Conservation (phyloP, 495 filamentous ascomycete species). For the Penicillium coprophilum region DNA sequence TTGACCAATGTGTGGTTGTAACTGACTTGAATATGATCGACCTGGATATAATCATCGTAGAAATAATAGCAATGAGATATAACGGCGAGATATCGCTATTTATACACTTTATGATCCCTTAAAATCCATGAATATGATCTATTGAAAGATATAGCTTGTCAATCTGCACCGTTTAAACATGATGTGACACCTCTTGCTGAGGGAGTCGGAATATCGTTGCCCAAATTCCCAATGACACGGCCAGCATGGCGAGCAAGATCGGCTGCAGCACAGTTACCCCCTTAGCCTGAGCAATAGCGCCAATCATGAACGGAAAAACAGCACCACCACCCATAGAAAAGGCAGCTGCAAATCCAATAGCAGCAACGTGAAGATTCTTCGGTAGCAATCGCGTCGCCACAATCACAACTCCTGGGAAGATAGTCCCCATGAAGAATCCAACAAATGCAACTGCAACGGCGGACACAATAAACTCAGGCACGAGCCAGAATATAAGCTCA, state of each 20-base stretch:
- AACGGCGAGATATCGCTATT: background rate
- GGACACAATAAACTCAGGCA: slow-evolving; percentile 67
- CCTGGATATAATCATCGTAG: too few species aligned
- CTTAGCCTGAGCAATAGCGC: slow-evolving; percentile 67
- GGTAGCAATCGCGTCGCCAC: slow-evolving; percentile 75
- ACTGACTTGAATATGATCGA: too few species aligned
- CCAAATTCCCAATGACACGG: slow-evolving; percentile 23
- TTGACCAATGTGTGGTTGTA: background rate
- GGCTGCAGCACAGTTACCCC: slow-evolving; percentile 70
- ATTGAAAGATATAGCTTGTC: background rate
- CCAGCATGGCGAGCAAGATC: slow-evolving; percentile 53
- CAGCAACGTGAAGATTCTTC: slow-evolving; percentile 67
- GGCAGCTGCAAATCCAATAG: slow-evolving; percentile 76
- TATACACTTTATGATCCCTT: background rate
- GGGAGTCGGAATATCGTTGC: slow-evolving; percentile 15
- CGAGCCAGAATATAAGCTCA: slow-evolving; percentile 62
- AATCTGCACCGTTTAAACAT: slow-evolving; percentile 2
- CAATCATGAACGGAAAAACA: slow-evolving; percentile 70
- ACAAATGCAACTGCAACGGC: slow-evolving; percentile 63
- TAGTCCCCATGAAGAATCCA: slow-evolving; percentile 63
- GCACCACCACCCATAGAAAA: slow-evolving; percentile 71
- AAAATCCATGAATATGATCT: background rate
- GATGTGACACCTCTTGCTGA: slow-evolving; percentile 8
- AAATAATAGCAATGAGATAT: background rate
- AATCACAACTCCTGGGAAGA: slow-evolving; percentile 71